A percentile compares a stretch with the other conserved stretches of the same genome.
Conservation (phyloP, 495 filamentous ascomycete species). For the Xylaria cubensis region DNA sequence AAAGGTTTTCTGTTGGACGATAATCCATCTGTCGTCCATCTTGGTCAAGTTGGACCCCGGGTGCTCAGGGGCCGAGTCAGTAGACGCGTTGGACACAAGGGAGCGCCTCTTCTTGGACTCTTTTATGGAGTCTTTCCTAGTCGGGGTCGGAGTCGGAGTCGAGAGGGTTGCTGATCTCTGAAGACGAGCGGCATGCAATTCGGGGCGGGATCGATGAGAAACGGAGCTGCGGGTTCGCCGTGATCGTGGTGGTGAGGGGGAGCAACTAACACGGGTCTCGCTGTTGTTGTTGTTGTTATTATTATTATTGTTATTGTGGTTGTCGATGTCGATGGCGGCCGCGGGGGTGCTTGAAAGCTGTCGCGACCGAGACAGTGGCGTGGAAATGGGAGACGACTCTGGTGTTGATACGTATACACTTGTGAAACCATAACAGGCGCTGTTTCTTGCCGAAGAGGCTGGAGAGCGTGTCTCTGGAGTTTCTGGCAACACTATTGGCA, state of each 20-base stretch:
- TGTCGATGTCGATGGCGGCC: not conserved
- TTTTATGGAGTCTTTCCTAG: conserved; percentile 26
- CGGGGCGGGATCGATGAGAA: conserved; percentile 24
- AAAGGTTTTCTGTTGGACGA: conserved; percentile 99
- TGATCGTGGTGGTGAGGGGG: conserved; percentile 27
- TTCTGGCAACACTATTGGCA: conserved; percentile 8
- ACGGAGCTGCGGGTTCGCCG: conserved; percentile 27
- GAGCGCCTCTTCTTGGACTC: conserved; percentile 42
- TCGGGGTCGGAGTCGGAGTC: conserved; percentile 25
- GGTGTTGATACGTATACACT: conserved; percentile 23
- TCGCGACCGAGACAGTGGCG: conserved; percentile 5
- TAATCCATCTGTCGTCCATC: conserved; percentile 91
- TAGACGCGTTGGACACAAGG: conserved; percentile 36
- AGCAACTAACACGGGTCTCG: conserved; percentile 12
- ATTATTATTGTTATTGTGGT: not conserved
- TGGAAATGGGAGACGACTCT: conserved; percentile 17
- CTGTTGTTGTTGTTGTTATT: too few relatives aligned
- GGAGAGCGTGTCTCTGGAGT: conserved; percentile 13
- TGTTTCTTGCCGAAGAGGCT: conserved; percentile 15
- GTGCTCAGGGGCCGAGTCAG: conserved; percentile 40
- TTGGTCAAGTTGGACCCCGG: conserved; percentile 50
- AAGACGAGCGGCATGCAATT: conserved; percentile 43
- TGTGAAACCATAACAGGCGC: conserved; percentile 31
- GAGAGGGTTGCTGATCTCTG: conserved; percentile 35
- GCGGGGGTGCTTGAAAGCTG: conserved; percentile 18